Percentiles rank a stretch among this genome's conserved stretches.
Evolutionary conservation across 495 filamentous ascomycete genomes (phyloP).

Genomic region (Pyronema domesticum): DNA sequence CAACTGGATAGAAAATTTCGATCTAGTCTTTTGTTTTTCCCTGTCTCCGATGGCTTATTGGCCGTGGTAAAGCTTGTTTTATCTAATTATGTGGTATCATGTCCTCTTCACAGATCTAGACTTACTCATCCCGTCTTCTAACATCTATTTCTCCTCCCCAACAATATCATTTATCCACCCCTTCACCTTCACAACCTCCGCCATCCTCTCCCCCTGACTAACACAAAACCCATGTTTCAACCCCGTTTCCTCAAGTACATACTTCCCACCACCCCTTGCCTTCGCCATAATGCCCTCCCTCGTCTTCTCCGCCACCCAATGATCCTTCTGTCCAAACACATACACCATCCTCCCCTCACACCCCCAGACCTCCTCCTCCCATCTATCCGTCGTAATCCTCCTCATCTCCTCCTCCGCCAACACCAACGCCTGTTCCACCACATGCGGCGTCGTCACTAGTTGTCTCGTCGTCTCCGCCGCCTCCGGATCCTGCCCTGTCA

Average conservation of each 20-base stretch:
- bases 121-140: too few relatives aligned
- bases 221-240: slow-evolving; percentile 6
- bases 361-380: slow-evolving; percentile 61
- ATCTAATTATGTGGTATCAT: too few relatives aligned
- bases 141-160: not conserved
- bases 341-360: slow-evolving; percentile 23
- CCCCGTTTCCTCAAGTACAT: not conserved
- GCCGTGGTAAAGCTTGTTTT: too few relatives aligned
- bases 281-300: slow-evolving; percentile 28
- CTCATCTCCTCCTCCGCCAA: slow-evolving; percentile 61
- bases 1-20: too few relatives aligned
- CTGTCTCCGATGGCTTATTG: too few relatives aligned
- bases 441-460: slow-evolving; percentile 45
- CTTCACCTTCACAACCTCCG: not conserved
- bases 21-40: too few relatives aligned
- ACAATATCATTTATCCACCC: slow-evolving; percentile 1
- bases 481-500: slow-evolving; percentile 39
- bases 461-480: slow-evolving; percentile 41
- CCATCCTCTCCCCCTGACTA: slow-evolving; percentile 1
- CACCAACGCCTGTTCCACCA: slow-evolving; percentile 53
- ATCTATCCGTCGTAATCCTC: slow-evolving; percentile 55
- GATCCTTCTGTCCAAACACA: slow-evolving; percentile 29
- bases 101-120: too few relatives aligned
- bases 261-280: not conserved
- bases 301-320: slow-evolving; percentile 3